Evolutionary conservation across 75 land plant species (phyloP).

Genomic region (Selaginella tamariscina): DNA sequence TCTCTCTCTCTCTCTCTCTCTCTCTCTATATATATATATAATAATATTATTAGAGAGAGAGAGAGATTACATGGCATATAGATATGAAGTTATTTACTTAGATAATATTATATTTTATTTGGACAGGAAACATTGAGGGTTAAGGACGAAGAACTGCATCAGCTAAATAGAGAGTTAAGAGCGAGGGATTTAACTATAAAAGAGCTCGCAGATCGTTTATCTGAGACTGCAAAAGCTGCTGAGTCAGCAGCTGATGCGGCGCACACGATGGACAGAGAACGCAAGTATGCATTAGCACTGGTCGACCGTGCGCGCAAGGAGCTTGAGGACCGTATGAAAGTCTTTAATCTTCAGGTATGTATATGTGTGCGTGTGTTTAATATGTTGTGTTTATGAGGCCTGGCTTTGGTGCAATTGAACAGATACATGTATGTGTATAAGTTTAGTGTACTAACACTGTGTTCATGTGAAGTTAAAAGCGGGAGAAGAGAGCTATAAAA

Average conservation of each 20-base stretch:
- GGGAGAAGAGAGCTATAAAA: constrained; percentile 40
- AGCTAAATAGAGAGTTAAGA: constrained; percentile 68
- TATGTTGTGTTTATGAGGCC: constrained; percentile 23
- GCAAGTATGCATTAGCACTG: constrained; percentile 52
- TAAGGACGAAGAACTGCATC: constrained; percentile 89
- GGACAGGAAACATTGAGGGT: constrained; percentile 88
- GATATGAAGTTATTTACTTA: too few species aligned
- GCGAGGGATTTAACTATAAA: constrained; percentile 83
- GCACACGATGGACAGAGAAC: constrained; percentile 69
- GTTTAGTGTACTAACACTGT: too few species aligned
- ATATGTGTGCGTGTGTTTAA: constrained; percentile 27
- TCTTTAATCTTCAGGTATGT: constrained; percentile 2
- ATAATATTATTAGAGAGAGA: too few species aligned
- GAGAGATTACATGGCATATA: too few species aligned
- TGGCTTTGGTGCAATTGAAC: not conserved
- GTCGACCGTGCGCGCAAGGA: constrained; percentile 47
- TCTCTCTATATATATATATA: too few species aligned
- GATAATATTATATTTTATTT: not conserved
- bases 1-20: too few species aligned
- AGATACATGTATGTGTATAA: constrained; percentile 6
- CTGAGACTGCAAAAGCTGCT: constrained; percentile 95
- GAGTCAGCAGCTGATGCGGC: constrained; percentile 93
- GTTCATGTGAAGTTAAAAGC: constrained; percentile 18
- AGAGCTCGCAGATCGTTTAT: constrained; percentile 81
- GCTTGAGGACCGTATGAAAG: constrained; percentile 26